These are phyloP conservation scores for Epithele typhae DNA, from an alignment of 768 basidiomycete genomes.

Conservation along the genomic window DNA sequence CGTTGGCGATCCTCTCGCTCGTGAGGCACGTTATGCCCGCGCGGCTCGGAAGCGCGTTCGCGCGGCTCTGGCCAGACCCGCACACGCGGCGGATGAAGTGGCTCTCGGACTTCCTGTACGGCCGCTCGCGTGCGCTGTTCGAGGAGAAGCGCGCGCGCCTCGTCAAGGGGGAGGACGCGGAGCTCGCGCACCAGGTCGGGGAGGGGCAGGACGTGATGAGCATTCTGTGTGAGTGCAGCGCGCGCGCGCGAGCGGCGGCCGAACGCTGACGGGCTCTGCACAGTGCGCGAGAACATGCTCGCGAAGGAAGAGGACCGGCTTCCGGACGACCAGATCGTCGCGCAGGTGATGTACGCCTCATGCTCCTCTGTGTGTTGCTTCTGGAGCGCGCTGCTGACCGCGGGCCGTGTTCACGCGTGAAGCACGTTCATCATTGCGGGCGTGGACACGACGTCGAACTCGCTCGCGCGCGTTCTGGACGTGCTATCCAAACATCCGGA, in stretches of 20 bases:
- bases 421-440: constrained; percentile 8
- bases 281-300: constrained; percentile 19
- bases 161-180: constrained; percentile 22
- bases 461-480: background rate
- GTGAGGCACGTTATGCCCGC: too few relatives aligned
- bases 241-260: background rate
- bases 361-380: too few relatives aligned
- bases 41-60: too few relatives aligned
- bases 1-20: background rate
- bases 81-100: background rate
- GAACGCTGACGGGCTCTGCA: background rate
- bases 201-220: constrained; percentile 47
- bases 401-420: too few relatives aligned
- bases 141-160: constrained; percentile 25
- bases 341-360: constrained; percentile 10
- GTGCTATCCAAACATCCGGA: constrained; percentile 1
- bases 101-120: constrained; percentile 1
- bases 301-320: constrained; percentile 13
- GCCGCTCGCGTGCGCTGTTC: constrained; percentile 22
- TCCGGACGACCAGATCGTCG: constrained; percentile 17
- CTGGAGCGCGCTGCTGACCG: too few relatives aligned
- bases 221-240: constrained; percentile 36
- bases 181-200: constrained; percentile 22
- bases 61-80: too few relatives aligned
- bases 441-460: constrained; percentile 6